phyloP scores from a whole-genome alignment of 2,329 filamentous ascomycete genomes.

The Aspergillus sclerotialis region DNA sequence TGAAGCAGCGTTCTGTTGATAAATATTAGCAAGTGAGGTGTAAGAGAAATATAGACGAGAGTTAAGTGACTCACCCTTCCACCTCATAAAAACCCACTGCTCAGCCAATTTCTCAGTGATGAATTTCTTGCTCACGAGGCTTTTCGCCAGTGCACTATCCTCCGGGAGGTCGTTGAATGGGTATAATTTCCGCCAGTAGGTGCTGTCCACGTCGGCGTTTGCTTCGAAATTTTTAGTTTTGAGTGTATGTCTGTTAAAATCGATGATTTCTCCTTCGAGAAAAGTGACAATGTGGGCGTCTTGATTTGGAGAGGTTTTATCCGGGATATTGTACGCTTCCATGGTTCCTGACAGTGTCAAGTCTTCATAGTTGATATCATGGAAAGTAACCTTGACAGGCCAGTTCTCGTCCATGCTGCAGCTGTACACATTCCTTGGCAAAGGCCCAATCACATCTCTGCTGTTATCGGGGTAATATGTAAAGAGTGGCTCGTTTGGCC shows the following conservation, averaged over 20 bases:
- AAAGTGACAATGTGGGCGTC: slow-evolving; percentile 55
- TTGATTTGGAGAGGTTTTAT: slow-evolving; percentile 37
- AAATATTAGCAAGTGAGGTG: slow-evolving; percentile 6
- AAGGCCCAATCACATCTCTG: slow-evolving; percentile 26
- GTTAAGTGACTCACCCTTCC: slow-evolving; percentile 41
- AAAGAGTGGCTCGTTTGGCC: slow-evolving; percentile 26
- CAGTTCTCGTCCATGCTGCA: slow-evolving; percentile 49
- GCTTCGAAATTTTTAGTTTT: slow-evolving; percentile 43
- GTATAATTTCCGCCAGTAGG: slow-evolving; percentile 43
- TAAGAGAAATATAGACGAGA: not conserved
- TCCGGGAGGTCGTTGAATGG: slow-evolving; percentile 41
- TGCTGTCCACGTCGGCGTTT: slow-evolving; percentile 39
- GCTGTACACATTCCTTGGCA: slow-evolving; percentile 21
- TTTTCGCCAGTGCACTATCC: slow-evolving; percentile 34
- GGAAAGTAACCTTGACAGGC: slow-evolving; percentile 62
- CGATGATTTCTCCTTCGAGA: slow-evolving; percentile 63
- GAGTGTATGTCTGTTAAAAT: slow-evolving; percentile 47
- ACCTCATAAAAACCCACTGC: slow-evolving; percentile 46
- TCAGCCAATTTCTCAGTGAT: slow-evolving; percentile 33
- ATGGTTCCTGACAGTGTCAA: slow-evolving; percentile 63
- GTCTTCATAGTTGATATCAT: slow-evolving; percentile 52
- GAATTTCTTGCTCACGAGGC: slow-evolving; percentile 39
- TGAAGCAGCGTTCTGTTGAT: slow-evolving; percentile 40
- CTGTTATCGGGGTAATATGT: slow-evolving; percentile 26
- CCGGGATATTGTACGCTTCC: slow-evolving; percentile 62